Base-by-base conservation (phyloP, 129 eudicot genomes). In the Glebionis coronaria region DNA sequence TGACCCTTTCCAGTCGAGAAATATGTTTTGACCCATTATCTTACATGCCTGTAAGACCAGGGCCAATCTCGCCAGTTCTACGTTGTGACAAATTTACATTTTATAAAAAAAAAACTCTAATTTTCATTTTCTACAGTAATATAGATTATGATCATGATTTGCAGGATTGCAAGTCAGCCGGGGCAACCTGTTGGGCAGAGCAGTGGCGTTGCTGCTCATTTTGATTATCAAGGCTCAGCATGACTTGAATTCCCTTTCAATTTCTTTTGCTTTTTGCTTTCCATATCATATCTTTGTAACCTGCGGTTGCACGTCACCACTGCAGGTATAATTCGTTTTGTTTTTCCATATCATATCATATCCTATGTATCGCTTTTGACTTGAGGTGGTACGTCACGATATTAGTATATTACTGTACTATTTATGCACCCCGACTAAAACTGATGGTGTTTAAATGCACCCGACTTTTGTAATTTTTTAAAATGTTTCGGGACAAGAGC, bases 141-240 rank as follows among this genome's bases (percentile, higher is more conserved):
- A n/a, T n/a, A n/a, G n/a, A 42, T 52, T n/a, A 28, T 35, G 13
- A 67, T 68, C 18, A 0, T 65, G 28, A 44, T 45, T 57, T 65
- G 55, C 83, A 87, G 95, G 83, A 87, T 87, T 90, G 95, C 95
- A 5, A 87, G 81, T 68, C 95, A 87, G 70, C 95, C 95, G 72
- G 95, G 95, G 31, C 95, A 87, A 69, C 90, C 95, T 20, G 90
- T 87, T 40, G 80, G 75, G 67, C 90, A 87, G 69, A 87, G 81
- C 9, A 35, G 40, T 65, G 72, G 79, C 65, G 95, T 28, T 87
- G 95, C 81, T 83, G 95, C 49, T 9, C 8, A 27, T 45, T 35
- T 31, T 58, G 38, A 44, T 69, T 21, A 71, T 63, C 53, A 56
- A 61, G 55, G 63, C 70, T 42, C 65, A 4, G 23, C 71, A 11